Conservation (phyloP, 2,329 filamentous ascomycete species). For the Microsporum audouinii region DNA sequence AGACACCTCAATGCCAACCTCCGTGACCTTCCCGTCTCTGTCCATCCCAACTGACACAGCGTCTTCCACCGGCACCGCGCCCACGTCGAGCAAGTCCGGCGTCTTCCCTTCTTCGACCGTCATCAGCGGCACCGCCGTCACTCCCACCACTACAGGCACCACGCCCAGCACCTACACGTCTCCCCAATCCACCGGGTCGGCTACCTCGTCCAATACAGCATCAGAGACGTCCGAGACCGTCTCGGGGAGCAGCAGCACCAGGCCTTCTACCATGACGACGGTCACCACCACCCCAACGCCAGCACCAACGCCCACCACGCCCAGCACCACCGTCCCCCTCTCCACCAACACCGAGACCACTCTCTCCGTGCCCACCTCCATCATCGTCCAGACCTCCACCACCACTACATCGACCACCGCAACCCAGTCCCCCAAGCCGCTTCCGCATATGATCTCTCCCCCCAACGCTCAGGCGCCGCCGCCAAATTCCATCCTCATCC, state of each 20-base stretch:
- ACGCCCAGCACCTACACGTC: background rate
- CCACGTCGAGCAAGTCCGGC: slow-evolving; percentile 6
- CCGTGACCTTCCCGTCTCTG: slow-evolving; percentile 8
- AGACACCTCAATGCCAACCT: background rate
- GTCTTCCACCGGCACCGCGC: background rate
- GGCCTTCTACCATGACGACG: slow-evolving; percentile 1
- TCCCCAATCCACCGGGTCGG: background rate
- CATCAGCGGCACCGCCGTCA: slow-evolving; percentile 4
- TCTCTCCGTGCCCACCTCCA: slow-evolving; percentile 14
- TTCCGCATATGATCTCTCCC: slow-evolving; percentile 68
- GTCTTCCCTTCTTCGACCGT: slow-evolving; percentile 11
- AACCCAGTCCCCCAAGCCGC: slow-evolving; percentile 37
- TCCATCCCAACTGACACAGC: slow-evolving; percentile 1
- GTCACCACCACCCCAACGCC: slow-evolving; percentile 6
- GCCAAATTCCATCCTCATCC: slow-evolving; percentile 57
- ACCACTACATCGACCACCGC: slow-evolving; percentile 25
- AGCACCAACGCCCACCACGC: slow-evolving; percentile 5
- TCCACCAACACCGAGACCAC: slow-evolving; percentile 13
- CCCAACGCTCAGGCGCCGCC: slow-evolving; percentile 50
- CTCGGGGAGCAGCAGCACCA: background rate
- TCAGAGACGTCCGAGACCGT: slow-evolving; percentile 4
- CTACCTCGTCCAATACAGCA: background rate
- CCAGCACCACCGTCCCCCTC: background rate
- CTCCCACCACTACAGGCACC: background rate
- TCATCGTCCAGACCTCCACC: slow-evolving; percentile 19